Evolutionary conservation across 441 rosid genomes (phyloP).

Genomic region (Populus hybrid): DNA sequence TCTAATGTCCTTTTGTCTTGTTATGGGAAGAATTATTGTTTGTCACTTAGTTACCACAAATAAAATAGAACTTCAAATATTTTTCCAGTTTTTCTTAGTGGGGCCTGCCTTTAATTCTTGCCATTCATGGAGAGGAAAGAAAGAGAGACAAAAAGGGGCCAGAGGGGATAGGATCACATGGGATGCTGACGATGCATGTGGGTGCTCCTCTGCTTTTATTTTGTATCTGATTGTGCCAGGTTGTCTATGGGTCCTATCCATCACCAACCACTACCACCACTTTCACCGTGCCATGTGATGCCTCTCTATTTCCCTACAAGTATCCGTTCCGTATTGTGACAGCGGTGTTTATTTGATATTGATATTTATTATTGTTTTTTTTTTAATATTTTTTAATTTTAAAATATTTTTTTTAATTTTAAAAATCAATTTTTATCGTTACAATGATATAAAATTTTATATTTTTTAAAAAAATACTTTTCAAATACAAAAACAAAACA

Average conservation of each 20-base stretch:
- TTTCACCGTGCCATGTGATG: slow-evolving; percentile 27
- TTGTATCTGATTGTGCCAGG: slow-evolving; percentile 23
- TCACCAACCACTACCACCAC: too few species aligned
- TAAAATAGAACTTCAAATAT: background rate
- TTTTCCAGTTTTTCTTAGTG: background rate
- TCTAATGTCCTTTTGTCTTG: background rate
- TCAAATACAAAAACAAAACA: too few species aligned
- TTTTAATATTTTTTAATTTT: too few species aligned
- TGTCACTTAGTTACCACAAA: background rate
- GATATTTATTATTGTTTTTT: too few species aligned
- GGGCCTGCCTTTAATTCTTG: slow-evolving; percentile 13
- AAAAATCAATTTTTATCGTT: too few species aligned
- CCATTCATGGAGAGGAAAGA: slow-evolving; percentile 14
- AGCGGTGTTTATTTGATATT: too few species aligned
- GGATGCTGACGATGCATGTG: slow-evolving; percentile 28
- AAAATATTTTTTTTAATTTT: too few species aligned
- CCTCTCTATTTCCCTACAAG: background rate
- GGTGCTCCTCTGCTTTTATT: slow-evolving; percentile 2
- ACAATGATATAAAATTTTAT: too few species aligned
- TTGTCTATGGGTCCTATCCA: slow-evolving; percentile 29
- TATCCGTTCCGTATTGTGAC: too few species aligned
- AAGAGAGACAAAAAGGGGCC: background rate
- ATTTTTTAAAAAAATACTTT: fast-evolving
- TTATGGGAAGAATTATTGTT: background rate
- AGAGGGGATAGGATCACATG: slow-evolving; percentile 35